phyloP scores from a whole-genome alignment of 495 filamentous ascomycete genomes.

The Neurospora sp. region DNA sequence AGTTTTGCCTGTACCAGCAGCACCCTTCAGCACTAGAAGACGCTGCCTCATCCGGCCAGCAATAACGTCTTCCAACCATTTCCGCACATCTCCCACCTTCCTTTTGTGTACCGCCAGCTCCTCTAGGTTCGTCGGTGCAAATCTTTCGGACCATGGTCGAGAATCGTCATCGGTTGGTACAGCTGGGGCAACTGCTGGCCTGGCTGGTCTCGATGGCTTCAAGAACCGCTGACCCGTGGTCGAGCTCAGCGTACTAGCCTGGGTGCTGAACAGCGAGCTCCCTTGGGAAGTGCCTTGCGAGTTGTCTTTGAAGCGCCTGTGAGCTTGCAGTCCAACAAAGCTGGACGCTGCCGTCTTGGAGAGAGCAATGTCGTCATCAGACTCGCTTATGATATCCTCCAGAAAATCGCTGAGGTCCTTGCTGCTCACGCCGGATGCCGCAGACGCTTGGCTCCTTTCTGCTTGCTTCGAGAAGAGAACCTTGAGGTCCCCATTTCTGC shows the following conservation, averaged over 20 bases:
- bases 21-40: slow-evolving; percentile 75
- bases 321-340: slow-evolving; percentile 33
- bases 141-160: slow-evolving; percentile 82
- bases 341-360: slow-evolving; percentile 30
- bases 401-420: slow-evolving; percentile 8
- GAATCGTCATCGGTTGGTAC: slow-evolving; percentile 25
- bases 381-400: slow-evolving; percentile 42
- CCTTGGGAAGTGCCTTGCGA: neutral
- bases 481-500: slow-evolving; percentile 37
- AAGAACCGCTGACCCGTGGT: slow-evolving; percentile 32
- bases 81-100: slow-evolving; percentile 78
- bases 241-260: slow-evolving; percentile 5
- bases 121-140: slow-evolving; percentile 57
- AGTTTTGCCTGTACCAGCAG: slow-evolving; percentile 91
- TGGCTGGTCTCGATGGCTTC: neutral
- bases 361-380: slow-evolving; percentile 37
- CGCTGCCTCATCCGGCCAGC: slow-evolving; percentile 53
- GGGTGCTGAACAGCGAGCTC: neutral
- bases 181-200: slow-evolving; percentile 7
- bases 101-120: slow-evolving; percentile 88
- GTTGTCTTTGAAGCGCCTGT: slow-evolving; percentile 30
- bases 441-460: slow-evolving; percentile 24
- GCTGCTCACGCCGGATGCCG: neutral
- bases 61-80: slow-evolving; percentile 70
- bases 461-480: slow-evolving; percentile 46